Evolutionary conservation across 768 basidiomycete genomes (phyloP).

Genomic region (Clavaria fumosa): DNA sequence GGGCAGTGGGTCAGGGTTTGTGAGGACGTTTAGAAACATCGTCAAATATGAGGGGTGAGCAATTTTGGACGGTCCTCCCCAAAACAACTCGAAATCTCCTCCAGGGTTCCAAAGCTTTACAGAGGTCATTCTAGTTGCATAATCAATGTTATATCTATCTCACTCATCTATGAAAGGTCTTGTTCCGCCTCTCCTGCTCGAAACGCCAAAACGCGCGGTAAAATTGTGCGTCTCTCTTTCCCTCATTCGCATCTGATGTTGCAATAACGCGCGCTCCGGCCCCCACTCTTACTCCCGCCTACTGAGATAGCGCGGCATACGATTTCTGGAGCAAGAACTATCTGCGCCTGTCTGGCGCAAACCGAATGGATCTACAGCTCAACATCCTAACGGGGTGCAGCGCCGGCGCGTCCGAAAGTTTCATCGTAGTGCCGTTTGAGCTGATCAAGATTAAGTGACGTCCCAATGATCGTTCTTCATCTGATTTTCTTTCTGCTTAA

Average conservation of each 20-base stretch:
- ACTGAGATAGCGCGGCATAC: slow-evolving; percentile 73
- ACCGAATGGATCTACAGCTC: slow-evolving; percentile 79
- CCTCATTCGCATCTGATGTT: not conserved
- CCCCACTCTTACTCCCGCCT: slow-evolving; percentile 9
- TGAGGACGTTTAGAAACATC: slow-evolving; percentile 73
- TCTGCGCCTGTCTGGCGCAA: slow-evolving; percentile 41
- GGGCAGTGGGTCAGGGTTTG: slow-evolving; percentile 55
- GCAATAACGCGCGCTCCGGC: slow-evolving; percentile 5
- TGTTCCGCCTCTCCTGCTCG: slow-evolving; percentile 86
- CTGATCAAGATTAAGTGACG: slow-evolving; percentile 88
- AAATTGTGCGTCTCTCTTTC: slow-evolving; percentile 51
- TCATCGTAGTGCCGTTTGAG: slow-evolving; percentile 95
- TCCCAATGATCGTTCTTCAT: no score
- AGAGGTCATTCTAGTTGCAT: slow-evolving; percentile 65
- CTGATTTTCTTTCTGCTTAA: slow-evolving; percentile 5
- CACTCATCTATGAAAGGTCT: no score
- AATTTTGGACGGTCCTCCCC: slow-evolving; percentile 5
- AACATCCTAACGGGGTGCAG: slow-evolving; percentile 83
- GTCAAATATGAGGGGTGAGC: slow-evolving; percentile 78
- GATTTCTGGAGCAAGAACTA: slow-evolving; percentile 93
- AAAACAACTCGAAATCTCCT: slow-evolving; percentile 10
- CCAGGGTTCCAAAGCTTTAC: slow-evolving; percentile 70
- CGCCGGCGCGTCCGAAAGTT: slow-evolving; percentile 91
- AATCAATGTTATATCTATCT: no score
- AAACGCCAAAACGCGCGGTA: slow-evolving; percentile 96